Conservation (phyloP, 208 protist genomes). For the Leishmania aethiopica region DNA sequence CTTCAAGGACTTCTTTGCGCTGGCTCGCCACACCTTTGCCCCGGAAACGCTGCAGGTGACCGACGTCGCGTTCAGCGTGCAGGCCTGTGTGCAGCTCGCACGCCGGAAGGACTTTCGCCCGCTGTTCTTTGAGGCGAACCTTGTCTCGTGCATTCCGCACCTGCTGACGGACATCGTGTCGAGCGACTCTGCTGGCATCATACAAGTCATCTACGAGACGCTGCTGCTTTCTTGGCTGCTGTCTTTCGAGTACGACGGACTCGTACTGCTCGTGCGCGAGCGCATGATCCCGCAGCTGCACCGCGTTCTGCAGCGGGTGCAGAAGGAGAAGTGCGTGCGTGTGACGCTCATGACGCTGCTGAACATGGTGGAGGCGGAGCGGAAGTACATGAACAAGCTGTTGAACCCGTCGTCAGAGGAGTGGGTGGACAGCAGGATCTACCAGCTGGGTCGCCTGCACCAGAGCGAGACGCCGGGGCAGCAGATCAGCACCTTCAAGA, state of each 20-base stretch:
- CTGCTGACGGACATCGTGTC: conserved; percentile 84
- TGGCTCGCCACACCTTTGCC: conserved; percentile 53
- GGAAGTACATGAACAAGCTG: conserved; percentile 53
- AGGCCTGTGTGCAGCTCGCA: conserved; percentile 77
- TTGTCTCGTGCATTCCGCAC: conserved; percentile 69
- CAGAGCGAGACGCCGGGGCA: conserved; percentile 21
- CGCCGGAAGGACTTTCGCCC: conserved; percentile 70
- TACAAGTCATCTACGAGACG: conserved; percentile 87
- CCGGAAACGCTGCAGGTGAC: conserved; percentile 63
- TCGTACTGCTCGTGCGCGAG: conserved; percentile 66
- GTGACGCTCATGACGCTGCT: conserved; percentile 85
- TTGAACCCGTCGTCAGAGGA: conserved; percentile 51
- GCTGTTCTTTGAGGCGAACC: conserved; percentile 73
- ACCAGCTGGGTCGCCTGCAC: conserved; percentile 48
- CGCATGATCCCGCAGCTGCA: conserved; percentile 89
- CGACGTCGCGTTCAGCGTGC: conserved; percentile 72
- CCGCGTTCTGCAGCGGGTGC: conserved; percentile 84
- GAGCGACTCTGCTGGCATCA: conserved; percentile 76
- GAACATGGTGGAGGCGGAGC: conserved; percentile 88
- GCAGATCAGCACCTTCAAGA: conserved; percentile 33
- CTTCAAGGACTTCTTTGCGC: conserved; percentile 66
- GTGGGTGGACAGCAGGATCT: conserved; percentile 49
- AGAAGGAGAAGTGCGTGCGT: conserved; percentile 93
- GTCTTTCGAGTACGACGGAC: conserved; percentile 85
- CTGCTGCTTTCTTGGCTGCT: conserved; percentile 82